Evolutionary conservation across 441 rosid species (phyloP), one percentile per base, ranked within the genome.

Genomic region (Geranium incanum): DNA sequence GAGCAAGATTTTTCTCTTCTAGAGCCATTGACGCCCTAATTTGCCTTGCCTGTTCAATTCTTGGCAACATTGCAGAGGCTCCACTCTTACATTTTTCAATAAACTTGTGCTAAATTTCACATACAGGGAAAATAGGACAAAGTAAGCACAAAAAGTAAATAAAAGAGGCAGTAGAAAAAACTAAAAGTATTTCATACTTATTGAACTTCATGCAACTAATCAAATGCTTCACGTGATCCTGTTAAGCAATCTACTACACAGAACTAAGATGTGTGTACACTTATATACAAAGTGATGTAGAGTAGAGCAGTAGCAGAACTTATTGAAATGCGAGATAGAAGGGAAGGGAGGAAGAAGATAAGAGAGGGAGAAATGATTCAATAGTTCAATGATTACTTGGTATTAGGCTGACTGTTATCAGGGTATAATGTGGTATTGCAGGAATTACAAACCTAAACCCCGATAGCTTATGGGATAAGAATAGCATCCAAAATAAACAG

Each of bases 21-120:
- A 82, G 78, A 78, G 86, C 92, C 91, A 88, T 87, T 60, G 84
- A 70, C 33, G 88, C 89, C 84, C 92, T 87, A 69, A 83, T 75
- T 84, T 83, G 80, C 84, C 92, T 91, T 16, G 97, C 92, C 86
- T 89, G 89, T 72, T 91, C 98, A 83, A 95, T 86, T 89, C 86
- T 95, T 57, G 95, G 94, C 63, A 86, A 73, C 96, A 95, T 95
- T 72, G 88, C 86, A 66, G 92, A 85, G 74, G 99, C 97, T 68
- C 98, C 98, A 78, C 74, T 79, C 80, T 91, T 92, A 85, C 94
- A 91, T 83, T 88, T 93, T 75, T 86, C 97, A 68, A 91, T 87
- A 72, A 95, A 95, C 79, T 95, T 95, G 84, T 95, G 99, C 99
- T 95, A 77, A 62, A 76, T 75, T 78, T 74, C 78, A 76, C 76